Evolutionary conservation across 176 grass and related monocot genomes (phyloP).

Genomic region (Bonia amplexicaulis): DNA sequence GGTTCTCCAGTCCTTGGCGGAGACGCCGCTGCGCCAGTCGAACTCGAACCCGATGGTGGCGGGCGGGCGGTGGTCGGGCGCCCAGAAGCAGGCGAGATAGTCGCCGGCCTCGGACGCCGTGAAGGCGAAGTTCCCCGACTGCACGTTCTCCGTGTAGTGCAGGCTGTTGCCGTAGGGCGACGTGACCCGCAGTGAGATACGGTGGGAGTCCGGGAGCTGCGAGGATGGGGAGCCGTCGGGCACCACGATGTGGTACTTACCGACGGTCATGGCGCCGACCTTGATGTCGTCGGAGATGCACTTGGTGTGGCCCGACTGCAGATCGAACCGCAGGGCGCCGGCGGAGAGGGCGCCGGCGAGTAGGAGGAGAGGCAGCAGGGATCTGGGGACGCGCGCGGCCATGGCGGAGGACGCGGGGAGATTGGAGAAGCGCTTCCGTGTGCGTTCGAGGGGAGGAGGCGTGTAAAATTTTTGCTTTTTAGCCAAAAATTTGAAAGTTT

Average conservation of each 20-base stretch:
- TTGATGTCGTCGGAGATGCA: conserved; percentile 98
- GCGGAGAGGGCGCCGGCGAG: neutral
- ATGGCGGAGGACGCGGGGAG: conserved; percentile 4
- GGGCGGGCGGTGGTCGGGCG: conserved; percentile 58
- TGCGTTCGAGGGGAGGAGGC: neutral
- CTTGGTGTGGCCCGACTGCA: conserved; percentile 85
- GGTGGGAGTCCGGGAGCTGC: conserved; percentile 72
- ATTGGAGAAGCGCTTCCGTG: neutral
- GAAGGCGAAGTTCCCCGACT: conserved; percentile 83
- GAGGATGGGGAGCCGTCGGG: conserved; percentile 51
- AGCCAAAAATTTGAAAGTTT: too few species aligned
- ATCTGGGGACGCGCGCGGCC: neutral
- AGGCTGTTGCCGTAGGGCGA: conserved; percentile 90
- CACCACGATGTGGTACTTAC: conserved; percentile 76
- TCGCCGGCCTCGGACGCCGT: conserved; percentile 66
- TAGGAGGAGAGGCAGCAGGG: neutral
- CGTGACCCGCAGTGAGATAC: conserved; percentile 74
- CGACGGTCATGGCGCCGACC: conserved; percentile 75
- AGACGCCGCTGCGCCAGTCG: conserved; percentile 81
- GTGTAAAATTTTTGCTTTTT: neutral
- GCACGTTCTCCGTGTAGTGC: conserved; percentile 79
- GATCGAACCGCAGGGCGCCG: conserved; percentile 64
- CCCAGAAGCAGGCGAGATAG: conserved; percentile 91
- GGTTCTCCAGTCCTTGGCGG: conserved; percentile 77
- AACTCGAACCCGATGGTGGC: conserved; percentile 68